phyloP scores from a whole-genome alignment of 2,329 filamentous ascomycete species.

The Phoma sp. region DNA sequence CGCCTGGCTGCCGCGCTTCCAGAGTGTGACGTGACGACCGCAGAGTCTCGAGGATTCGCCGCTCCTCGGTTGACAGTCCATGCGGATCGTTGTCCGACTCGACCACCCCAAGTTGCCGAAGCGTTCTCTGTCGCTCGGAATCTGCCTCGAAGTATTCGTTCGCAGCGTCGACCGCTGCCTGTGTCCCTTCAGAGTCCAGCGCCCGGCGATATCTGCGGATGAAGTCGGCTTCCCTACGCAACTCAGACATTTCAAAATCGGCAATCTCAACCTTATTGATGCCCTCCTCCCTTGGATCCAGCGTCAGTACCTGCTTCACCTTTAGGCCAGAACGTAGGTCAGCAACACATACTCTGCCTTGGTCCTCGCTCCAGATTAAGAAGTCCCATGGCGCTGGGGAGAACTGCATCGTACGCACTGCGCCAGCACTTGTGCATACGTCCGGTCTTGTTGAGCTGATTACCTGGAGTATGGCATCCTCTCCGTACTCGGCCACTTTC shows the following conservation, averaged over 20 bases:
- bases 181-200: constrained; percentile 46
- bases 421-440: constrained; percentile 67
- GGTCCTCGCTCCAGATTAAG: constrained; percentile 91
- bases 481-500: constrained; percentile 49
- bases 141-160: constrained; percentile 54
- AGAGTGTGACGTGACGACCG: constrained; percentile 52
- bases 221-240: constrained; percentile 54
- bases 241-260: constrained; percentile 60
- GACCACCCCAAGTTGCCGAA: constrained; percentile 46
- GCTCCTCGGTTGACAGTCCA: constrained; percentile 54
- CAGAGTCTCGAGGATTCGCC: constrained; percentile 55
- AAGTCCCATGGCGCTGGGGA: constrained; percentile 89
- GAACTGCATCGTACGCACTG: constrained; percentile 90
- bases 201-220: constrained; percentile 52
- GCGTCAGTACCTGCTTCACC: constrained; percentile 70
- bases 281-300: constrained; percentile 64
- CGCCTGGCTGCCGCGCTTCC: constrained; percentile 48
- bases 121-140: constrained; percentile 37
- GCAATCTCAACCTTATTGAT: constrained; percentile 64
- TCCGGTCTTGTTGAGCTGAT: constrained; percentile 80
- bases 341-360: constrained; percentile 74
- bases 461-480: constrained; percentile 72
- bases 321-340: constrained; percentile 73
- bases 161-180: constrained; percentile 49
- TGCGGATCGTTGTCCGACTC: constrained; percentile 54